Percentiles rank a stretch among this genome's conserved stretches.
These are phyloP conservation scores for Leptodontidium sp. DNA, from an alignment of 2,329 filamentous ascomycete genomes.

Conservation along the genomic window DNA sequence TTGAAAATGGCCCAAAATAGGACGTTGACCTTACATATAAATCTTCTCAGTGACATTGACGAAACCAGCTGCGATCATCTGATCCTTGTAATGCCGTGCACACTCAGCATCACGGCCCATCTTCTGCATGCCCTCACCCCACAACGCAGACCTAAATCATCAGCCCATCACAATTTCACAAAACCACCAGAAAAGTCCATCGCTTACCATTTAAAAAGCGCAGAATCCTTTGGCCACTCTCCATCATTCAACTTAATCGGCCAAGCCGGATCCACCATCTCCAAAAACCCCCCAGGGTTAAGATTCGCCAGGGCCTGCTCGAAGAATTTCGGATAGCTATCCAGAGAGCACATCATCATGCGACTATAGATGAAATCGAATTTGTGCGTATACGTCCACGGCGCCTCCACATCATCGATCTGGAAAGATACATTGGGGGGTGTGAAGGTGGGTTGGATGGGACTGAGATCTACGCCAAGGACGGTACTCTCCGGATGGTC, in stretches of 20 bases:
- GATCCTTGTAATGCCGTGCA: constrained; percentile 42
- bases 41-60: constrained; percentile 50
- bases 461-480: constrained; percentile 50
- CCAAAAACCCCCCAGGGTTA: constrained; percentile 28
- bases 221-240: constrained; percentile 42
- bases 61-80: constrained; percentile 50
- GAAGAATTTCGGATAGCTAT: constrained; percentile 31
- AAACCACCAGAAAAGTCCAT: neutral
- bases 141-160: constrained; percentile 11
- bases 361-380: constrained; percentile 68
- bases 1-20: neutral
- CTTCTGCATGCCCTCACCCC: constrained; percentile 16
- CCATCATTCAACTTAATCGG: constrained; percentile 51
- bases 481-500: constrained; percentile 40
- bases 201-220: constrained; percentile 26
- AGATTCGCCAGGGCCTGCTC: constrained; percentile 18
- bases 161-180: neutral
- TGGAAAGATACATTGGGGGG: constrained; percentile 64
- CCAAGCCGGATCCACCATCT: constrained; percentile 50
- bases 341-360: constrained; percentile 31
- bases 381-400: constrained; percentile 61
- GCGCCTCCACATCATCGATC: constrained; percentile 64
- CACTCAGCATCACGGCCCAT: constrained; percentile 20
- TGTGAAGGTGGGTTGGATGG: constrained; percentile 54
- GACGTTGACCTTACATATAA: constrained; percentile 49